Evolutionary conservation across 805 yeast genomes (phyloP), one percentile per base, ranked within the genome.

Genomic region (Wickerhamia fluorescens): DNA sequence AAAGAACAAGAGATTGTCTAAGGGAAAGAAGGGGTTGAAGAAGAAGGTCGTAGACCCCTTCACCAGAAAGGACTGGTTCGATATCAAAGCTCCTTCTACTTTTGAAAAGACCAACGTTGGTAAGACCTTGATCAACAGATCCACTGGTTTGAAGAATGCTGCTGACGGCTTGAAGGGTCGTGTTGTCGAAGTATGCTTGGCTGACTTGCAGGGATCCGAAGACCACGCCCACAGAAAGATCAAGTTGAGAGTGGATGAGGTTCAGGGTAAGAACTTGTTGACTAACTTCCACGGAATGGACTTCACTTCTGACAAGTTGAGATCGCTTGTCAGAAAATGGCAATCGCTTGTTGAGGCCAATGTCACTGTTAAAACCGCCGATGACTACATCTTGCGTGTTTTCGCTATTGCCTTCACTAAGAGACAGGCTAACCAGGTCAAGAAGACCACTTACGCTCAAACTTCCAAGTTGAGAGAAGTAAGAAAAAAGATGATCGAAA

Each of bases 211-310:
- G 75, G 95, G 95, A 60, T 85, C 94, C 59, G 97, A 89, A 77
- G 96, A 89, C 74, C 95, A 88, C 78, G 78, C 96, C 46, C 82
- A 80, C 85, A 89, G 94, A 79, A 87, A 88, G 75, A 73, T 88
- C 63, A 85, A 82, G 71, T 84, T 88, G 71, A 87, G 96, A 75
- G 95, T 89, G 55, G 97, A 88, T 60, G 97, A 89, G 74, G 95
- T 88, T 53, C 96, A 89, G 75, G 97, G 96, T 73, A 85, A 86
- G 75, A 86, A 87, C 81, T 77, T 88, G 61, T 77, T 88, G 66
- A 88, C 97, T 76, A 89, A 89, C 94, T 89, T 88, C 94, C 96
- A 88, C 78, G 97, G 97, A 60, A 70, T 89, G 70, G 94, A 87
- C 75, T 87, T 89, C 81, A 88, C 97, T 60, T 75, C 94, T 48